phyloP scores from a whole-genome alignment of 805 yeast species.

The Barnettozyma sp. region DNA sequence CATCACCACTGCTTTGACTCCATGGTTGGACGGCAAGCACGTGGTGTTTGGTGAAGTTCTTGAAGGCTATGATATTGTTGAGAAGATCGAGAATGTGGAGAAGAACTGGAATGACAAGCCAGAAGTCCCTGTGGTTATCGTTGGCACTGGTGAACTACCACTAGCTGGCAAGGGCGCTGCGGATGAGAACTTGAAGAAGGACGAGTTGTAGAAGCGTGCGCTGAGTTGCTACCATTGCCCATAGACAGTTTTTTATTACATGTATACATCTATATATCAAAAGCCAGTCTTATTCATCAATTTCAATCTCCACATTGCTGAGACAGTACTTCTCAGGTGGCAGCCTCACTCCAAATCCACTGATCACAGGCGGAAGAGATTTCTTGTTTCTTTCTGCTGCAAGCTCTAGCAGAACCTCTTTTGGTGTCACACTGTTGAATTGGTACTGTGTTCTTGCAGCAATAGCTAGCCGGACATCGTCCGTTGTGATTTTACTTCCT shows the following conservation, averaged over 20 bases:
- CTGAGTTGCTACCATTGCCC: no score
- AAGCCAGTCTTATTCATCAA: constrained; percentile 1
- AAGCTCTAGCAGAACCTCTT: constrained; percentile 80
- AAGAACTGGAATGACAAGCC: constrained; percentile 74
- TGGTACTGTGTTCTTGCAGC: constrained; percentile 94
- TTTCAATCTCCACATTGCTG: constrained; percentile 2
- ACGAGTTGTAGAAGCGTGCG: no score
- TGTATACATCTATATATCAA: no score
- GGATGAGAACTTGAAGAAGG: constrained; percentile 22
- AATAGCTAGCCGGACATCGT: constrained; percentile 86
- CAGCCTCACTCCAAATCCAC: constrained; percentile 83
- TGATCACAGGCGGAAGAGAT: constrained; percentile 85
- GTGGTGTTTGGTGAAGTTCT: constrained; percentile 95
- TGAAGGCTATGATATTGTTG: constrained; percentile 79
- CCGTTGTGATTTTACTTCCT: constrained; percentile 60
- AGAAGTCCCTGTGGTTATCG: constrained; percentile 52
- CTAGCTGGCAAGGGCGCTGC: constrained; percentile 26
- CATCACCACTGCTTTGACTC: constrained; percentile 72
- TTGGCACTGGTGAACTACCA: constrained; percentile 62
- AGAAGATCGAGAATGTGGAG: constrained; percentile 64
- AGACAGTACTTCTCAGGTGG: constrained; percentile 96
- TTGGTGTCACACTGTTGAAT: constrained; percentile 93
- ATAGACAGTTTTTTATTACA: no score
- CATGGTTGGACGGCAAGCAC: constrained; percentile 86
- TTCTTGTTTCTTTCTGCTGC: constrained; percentile 90